Evolutionary conservation across 768 basidiomycete genomes (phyloP), one percentile per base, ranked within the genome.

Genomic region (Russula compacta): DNA sequence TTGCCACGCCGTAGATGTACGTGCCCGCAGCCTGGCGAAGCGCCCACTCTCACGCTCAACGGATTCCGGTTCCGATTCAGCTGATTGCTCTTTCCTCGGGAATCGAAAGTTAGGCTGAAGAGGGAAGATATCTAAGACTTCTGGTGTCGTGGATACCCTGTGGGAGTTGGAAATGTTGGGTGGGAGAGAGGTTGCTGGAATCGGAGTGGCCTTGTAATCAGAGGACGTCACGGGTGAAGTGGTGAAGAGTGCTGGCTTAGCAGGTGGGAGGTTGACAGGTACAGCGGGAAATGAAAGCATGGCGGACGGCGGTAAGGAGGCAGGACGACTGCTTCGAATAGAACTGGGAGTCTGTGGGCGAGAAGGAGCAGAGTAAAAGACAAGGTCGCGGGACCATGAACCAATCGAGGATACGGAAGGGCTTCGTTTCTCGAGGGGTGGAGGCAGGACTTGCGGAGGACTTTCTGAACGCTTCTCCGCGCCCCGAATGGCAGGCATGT

Each of bases 331-430:
- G 33, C 56, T 63, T 21, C 46, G 56, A 21, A 58, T 47, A 6
- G 61, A 58, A 38, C 56, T 63, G 21, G 61, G 61, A 11, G 61
- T 63, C 52, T 58, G 61, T 3, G 61, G 61, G 12, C 61, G 61
- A 42, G 61, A 63, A 42, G 39, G 17, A 19, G 61, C 56, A 24
- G 56, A 32, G 52, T 58, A 63, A 42, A 63, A 63, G 5, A 47
- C 52, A 32, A 54, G 19, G 47, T 63, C 61, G 24, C 52, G 61
- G 21, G 61, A 63, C 61, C 56, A 63, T 17, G 61, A 63, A 14
- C 52, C 39, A 14, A 49, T 43, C 14, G 61, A 63, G 6, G 61
- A 63, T 32, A n/a, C 39, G 12, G 61, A 63, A 19, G 56, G 57
- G 47, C 21, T 58, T 33, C 46, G 56, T 17, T 58, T 63, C 12